These are phyloP conservation scores for Mycena galopus DNA, from an alignment of 768 basidiomycete genomes.

Conservation along the genomic window DNA sequence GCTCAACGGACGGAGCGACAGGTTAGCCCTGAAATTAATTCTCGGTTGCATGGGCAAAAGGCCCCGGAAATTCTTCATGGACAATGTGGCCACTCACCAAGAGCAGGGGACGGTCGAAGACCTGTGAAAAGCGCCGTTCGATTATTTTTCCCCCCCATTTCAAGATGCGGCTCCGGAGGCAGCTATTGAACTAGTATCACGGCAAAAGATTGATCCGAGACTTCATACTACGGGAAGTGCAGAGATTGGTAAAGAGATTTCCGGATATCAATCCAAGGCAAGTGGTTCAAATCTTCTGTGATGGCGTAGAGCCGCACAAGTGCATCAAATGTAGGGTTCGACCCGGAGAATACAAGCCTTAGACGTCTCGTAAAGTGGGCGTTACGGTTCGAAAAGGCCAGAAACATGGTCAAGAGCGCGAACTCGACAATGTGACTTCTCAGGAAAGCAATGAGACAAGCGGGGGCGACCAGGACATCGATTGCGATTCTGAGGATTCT, in stretches of 20 bases:
- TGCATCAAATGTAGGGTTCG: background rate
- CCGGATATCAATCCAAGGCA: constrained; percentile 15
- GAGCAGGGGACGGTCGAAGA: constrained; percentile 25
- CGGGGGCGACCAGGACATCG: too few relatives aligned
- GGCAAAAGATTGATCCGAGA: constrained; percentile 15
- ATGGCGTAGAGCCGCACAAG: constrained; percentile 4
- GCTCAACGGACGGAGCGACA: constrained; percentile 27
- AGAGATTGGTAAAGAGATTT: constrained; percentile 9
- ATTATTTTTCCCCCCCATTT: too few relatives aligned
- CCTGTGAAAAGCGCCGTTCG: constrained; percentile 15
- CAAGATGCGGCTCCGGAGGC: too few relatives aligned
- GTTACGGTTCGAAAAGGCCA: too few relatives aligned
- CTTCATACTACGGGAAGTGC: constrained; percentile 15
- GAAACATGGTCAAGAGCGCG: too few relatives aligned
- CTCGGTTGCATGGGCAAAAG: constrained; percentile 29
- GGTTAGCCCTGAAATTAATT: constrained; percentile 27
- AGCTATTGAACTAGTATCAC: constrained; percentile 16
- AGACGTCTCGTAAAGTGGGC: too few relatives aligned
- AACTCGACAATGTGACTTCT: too few relatives aligned
- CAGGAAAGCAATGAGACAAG: background rate
- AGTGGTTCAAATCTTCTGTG: too few relatives aligned
- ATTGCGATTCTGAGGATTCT: too few relatives aligned
- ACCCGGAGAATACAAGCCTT: constrained; percentile 9
- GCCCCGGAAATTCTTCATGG: constrained; percentile 41
- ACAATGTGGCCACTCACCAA: constrained; percentile 24